Evolutionary conservation across 495 filamentous ascomycete species (phyloP).

Genomic region (Massariosphaeria phaeospora): DNA sequence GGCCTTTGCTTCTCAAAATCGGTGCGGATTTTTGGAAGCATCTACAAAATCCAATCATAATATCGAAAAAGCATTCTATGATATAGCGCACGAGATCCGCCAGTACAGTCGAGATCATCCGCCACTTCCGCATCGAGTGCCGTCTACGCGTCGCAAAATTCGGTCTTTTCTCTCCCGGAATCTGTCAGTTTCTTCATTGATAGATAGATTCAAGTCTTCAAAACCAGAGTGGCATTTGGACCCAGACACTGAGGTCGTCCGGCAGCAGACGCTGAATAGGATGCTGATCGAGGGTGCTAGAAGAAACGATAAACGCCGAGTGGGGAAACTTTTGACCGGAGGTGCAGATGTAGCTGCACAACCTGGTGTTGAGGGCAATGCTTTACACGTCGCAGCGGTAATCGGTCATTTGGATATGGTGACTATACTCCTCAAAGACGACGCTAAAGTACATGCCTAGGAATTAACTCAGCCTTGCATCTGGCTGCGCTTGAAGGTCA

Average conservation of each 20-base stretch:
- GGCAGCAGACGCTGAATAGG: slow-evolving; percentile 2
- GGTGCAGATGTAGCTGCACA: slow-evolving; percentile 8
- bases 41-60: too few relatives aligned
- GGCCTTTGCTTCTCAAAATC: too few relatives aligned
- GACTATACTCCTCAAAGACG: slow-evolving; percentile 1
- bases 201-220: background rate
- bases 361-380: slow-evolving; percentile 1
- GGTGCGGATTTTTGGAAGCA: too few relatives aligned
- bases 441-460: background rate
- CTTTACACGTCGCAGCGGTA: slow-evolving; percentile 22
- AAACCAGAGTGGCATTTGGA: slow-evolving; percentile 1
- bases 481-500: slow-evolving; percentile 15
- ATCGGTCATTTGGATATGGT: slow-evolving; percentile 5
- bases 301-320: slow-evolving; percentile 1
- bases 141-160: background rate
- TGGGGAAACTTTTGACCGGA: slow-evolving; percentile 7
- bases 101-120: background rate
- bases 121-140: slow-evolving; percentile 59
- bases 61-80: too few relatives aligned
- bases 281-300: slow-evolving; percentile 3
- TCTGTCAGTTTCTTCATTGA: background rate
- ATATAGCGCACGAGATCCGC: too few relatives aligned
- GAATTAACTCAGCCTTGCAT: slow-evolving; percentile 5
- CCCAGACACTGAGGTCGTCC: background rate
- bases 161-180: background rate